phyloP scores from a whole-genome alignment of 1,284 basidiomycete genomes.

The Cryptococcus deneoformans region DNA sequence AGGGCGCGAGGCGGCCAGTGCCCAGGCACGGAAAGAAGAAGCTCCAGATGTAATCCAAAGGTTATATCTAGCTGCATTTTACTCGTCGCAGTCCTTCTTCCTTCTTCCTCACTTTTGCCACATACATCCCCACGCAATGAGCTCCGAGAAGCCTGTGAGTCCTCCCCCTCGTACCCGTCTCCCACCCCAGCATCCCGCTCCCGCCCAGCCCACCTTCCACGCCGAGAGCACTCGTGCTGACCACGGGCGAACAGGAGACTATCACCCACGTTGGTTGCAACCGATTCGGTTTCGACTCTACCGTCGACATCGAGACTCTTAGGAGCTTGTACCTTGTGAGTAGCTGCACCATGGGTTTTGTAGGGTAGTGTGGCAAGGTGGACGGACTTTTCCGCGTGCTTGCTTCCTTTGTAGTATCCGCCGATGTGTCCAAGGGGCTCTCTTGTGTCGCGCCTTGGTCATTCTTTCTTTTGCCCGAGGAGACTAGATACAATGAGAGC shows the following conservation, averaged over 20 bases:
- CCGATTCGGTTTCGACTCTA: conserved; percentile 82
- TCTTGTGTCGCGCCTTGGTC: too few species aligned
- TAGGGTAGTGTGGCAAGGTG: too few species aligned
- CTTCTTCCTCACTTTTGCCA: background rate
- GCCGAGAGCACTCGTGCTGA: background rate
- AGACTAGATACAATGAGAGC: too few species aligned
- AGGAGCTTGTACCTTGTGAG: conserved; percentile 82
- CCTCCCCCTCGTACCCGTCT: background rate
- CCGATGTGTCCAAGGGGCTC: too few species aligned
- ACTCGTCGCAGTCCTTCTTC: conserved; percentile 1
- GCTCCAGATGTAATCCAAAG: background rate
- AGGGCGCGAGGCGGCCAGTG: too few species aligned
- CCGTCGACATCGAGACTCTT: conserved; percentile 71
- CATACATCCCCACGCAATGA: conserved; percentile 8
- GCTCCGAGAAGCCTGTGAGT: conserved; percentile 9
- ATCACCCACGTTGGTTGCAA: conserved; percentile 66
- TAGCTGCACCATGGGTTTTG: background rate
- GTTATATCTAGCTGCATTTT: too few species aligned
- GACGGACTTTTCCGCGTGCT: too few species aligned
- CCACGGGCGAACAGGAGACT: conserved; percentile 2
- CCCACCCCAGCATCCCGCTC: background rate
- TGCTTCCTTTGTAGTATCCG: too few species aligned
- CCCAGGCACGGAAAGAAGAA: background rate
- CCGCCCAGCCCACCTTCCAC: background rate
- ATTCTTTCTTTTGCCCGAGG: too few species aligned